A percentile compares a stretch with the other conserved stretches of the same genome.
Evolutionary conservation across 2,329 filamentous ascomycete genomes (phyloP).

Genomic region (Pezicula carpinea): DNA sequence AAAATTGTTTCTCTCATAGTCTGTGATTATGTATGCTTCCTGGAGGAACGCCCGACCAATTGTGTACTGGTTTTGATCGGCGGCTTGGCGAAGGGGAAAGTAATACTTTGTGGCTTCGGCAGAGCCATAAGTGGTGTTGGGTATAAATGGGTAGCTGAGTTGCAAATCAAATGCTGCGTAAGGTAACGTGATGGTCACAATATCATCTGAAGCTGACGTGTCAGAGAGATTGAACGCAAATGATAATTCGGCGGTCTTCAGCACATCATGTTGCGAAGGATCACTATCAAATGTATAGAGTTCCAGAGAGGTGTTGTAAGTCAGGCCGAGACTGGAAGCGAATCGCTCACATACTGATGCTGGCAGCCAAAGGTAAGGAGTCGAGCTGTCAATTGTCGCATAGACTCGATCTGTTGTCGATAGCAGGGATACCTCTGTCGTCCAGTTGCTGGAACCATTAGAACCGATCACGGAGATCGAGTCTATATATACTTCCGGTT

Average conservation of each 20-base stretch:
- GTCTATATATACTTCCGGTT: constrained; percentile 30
- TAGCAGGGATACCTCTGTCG: constrained; percentile 31
- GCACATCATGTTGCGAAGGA: constrained; percentile 44
- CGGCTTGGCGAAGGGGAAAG: constrained; percentile 27
- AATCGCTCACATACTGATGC: constrained; percentile 57
- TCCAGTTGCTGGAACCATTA: constrained; percentile 46
- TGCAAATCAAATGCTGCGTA: constrained; percentile 29
- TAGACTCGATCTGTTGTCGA: constrained; percentile 17
- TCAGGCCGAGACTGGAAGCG: constrained; percentile 58
- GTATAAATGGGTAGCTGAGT: constrained; percentile 22
- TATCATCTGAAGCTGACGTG: constrained; percentile 35
- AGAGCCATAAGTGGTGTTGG: constrained; percentile 42
- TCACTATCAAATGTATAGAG: constrained; percentile 60
- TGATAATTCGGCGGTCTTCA: constrained; percentile 37
- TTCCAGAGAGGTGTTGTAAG: constrained; percentile 57
- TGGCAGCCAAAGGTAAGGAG: constrained; percentile 61
- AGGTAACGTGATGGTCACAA: constrained; percentile 31
- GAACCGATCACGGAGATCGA: constrained; percentile 19
- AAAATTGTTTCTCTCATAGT: constrained; percentile 29
- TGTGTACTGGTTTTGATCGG: constrained; percentile 26
- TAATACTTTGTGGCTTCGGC: constrained; percentile 32
- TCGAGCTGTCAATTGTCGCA: constrained; percentile 53
- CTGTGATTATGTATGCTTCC: constrained; percentile 30
- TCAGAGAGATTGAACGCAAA: constrained; percentile 56
- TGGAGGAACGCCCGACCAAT: constrained; percentile 31